Conservation (phyloP, 306 rosid species). For the Styphnolobium japonicum region DNA sequence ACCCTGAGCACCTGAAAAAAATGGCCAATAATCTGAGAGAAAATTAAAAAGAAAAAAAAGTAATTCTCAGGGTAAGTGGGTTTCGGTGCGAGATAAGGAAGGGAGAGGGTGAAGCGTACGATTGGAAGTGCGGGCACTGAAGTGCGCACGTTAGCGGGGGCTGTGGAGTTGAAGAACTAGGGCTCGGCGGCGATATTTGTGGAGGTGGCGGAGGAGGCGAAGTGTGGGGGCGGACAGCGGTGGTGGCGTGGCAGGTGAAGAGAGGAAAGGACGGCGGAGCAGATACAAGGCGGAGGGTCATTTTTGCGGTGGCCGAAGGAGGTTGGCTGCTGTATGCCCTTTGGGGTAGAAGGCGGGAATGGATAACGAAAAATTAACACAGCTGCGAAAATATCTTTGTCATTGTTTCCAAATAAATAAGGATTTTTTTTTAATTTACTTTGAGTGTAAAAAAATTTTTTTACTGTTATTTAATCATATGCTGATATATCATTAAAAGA, state of each 20-base stretch:
- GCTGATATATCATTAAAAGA: too few species aligned
- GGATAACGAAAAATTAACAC: slow-evolving; percentile 25
- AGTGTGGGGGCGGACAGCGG: slow-evolving; percentile 21
- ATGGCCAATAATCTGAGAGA: neutral
- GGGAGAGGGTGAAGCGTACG: slow-evolving; percentile 44
- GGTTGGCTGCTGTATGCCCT: neutral
- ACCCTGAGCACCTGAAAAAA: slow-evolving; percentile 76
- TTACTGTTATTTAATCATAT: too few species aligned
- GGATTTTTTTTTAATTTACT: too few species aligned
- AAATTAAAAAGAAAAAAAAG: neutral
- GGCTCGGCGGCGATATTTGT: slow-evolving; percentile 30
- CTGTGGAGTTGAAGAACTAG: slow-evolving; percentile 38
- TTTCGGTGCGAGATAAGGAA: neutral
- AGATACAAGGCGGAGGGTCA: slow-evolving; percentile 54
- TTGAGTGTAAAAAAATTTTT: too few species aligned
- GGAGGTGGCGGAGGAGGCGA: slow-evolving; percentile 30
- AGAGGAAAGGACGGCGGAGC: slow-evolving; percentile 45
- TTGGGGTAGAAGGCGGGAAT: slow-evolving; percentile 44
- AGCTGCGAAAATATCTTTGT: neutral
- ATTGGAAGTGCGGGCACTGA: slow-evolving; percentile 80
- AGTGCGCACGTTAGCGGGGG: slow-evolving; percentile 68
- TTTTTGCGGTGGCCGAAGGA: neutral
- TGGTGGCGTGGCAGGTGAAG: slow-evolving; percentile 55
- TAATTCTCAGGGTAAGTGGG: neutral
- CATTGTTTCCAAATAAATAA: too few species aligned